Evolutionary conservation across 805 yeast genomes (phyloP).

Genomic region (Wickerhamiella occidentalis): DNA sequence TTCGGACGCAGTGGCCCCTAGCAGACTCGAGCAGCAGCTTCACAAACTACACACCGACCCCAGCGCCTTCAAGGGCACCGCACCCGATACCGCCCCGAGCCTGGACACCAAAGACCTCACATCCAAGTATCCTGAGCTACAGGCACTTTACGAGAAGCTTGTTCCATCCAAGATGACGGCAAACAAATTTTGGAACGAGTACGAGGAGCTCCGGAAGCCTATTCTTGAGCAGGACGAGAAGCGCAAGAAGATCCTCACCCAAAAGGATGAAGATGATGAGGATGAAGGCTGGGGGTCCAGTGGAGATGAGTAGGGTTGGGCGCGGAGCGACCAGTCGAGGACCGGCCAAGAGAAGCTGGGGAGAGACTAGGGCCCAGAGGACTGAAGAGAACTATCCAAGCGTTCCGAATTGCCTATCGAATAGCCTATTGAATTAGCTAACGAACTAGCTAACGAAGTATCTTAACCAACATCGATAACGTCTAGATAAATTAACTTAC

Average conservation of each 20-base stretch:
- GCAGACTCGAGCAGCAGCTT: slow-evolving; percentile 52
- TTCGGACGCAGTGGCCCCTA: slow-evolving; percentile 28
- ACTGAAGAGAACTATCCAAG: too few relatives aligned
- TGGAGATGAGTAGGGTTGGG: slow-evolving; percentile 13
- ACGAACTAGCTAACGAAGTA: too few relatives aligned
- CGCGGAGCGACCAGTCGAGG: too few relatives aligned
- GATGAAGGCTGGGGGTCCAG: slow-evolving; percentile 36
- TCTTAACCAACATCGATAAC: too few relatives aligned
- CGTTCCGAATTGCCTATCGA: too few relatives aligned
- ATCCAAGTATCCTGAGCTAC: slow-evolving; percentile 39
- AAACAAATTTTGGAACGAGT: slow-evolving; percentile 61
- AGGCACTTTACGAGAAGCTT: slow-evolving; percentile 42
- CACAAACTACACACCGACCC: slow-evolving; percentile 41
- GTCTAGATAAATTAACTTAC: too few relatives aligned
- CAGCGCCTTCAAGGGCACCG: slow-evolving; percentile 32
- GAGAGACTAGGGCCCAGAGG: too few relatives aligned
- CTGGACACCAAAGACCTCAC: slow-evolving; percentile 40
- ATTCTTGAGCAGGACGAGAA: slow-evolving; percentile 51
- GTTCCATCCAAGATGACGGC: slow-evolving; percentile 56
- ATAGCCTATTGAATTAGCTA: too few relatives aligned
- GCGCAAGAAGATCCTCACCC: slow-evolving; percentile 49
- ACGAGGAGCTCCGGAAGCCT: slow-evolving; percentile 42
- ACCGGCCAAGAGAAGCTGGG: too few relatives aligned
- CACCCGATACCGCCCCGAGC: slow-evolving; percentile 37
- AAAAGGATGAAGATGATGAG: slow-evolving; percentile 29